phyloP scores from a whole-genome alignment of 2,329 filamentous ascomycete genomes.

The Hypoxylon sp. region DNA sequence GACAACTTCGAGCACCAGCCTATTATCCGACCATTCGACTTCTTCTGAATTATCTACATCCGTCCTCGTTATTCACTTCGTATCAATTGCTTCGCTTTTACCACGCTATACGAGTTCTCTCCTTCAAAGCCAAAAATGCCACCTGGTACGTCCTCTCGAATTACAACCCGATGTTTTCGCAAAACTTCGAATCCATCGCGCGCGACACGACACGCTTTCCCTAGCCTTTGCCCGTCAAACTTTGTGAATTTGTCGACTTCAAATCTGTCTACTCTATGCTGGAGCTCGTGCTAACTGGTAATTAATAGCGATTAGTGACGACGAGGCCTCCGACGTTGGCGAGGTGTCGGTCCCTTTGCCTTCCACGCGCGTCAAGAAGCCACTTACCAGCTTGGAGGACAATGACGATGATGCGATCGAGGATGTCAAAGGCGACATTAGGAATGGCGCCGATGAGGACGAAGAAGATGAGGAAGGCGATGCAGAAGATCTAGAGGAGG shows the following conservation, averaged over 20 bases:
- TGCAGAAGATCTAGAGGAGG: conserved; percentile 51
- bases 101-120: neutral
- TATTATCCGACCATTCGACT: conserved; percentile 1
- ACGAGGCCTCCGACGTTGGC: conserved; percentile 55
- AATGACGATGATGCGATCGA: conserved; percentile 45
- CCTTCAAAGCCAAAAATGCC: conserved; percentile 29
- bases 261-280: neutral
- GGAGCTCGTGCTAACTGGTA: conserved; percentile 22
- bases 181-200: conserved; percentile 5
- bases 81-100: neutral
- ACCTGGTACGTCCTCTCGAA: conserved; percentile 34
- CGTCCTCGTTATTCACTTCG: conserved; percentile 1
- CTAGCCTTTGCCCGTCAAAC: neutral
- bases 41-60: conserved; percentile 1
- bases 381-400: conserved; percentile 18
- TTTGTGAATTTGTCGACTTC: neutral
- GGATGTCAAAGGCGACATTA: conserved; percentile 38
- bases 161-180: conserved; percentile 10
- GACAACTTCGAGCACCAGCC: conserved; percentile 1
- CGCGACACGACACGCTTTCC: neutral
- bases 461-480: conserved; percentile 54
- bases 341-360: conserved; percentile 42
- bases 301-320: conserved; percentile 57
- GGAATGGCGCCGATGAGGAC: conserved; percentile 41
- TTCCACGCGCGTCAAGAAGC: conserved; percentile 36